These are phyloP conservation scores for Populus pruinosa DNA, from an alignment of 345 rosid species.

Conservation along the genomic window DNA sequence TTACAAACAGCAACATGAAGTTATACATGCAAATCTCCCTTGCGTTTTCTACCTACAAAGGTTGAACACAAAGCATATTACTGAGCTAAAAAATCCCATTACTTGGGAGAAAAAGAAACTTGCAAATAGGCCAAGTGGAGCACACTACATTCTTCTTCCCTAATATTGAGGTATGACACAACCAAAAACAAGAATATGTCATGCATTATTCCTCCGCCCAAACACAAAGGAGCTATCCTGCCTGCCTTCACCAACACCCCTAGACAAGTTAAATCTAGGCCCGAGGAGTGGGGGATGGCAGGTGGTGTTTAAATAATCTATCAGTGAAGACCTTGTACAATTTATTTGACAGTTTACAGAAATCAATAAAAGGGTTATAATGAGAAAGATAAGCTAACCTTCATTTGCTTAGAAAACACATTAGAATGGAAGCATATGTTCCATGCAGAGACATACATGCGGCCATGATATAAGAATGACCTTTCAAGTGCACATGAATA, in stretches of 20 bases:
- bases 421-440: conserved; percentile 98
- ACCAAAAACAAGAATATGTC: too few relatives aligned
- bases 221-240: background rate
- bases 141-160: background rate
- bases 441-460: conserved; percentile 98
- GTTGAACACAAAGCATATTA: too few relatives aligned
- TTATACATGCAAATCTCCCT: too few relatives aligned
- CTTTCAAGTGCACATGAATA: conserved; percentile 97
- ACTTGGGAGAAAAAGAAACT: too few relatives aligned
- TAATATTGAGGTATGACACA: background rate
- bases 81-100: too few relatives aligned
- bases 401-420: conserved; percentile 97
- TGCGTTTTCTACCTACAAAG: too few relatives aligned
- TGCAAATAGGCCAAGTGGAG: background rate
- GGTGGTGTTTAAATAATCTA: background rate
- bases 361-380: background rate
- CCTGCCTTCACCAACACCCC: background rate
- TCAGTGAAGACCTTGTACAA: background rate
- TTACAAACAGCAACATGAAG: too few relatives aligned
- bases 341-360: too few relatives aligned
- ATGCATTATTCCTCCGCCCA: too few relatives aligned
- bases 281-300: too few relatives aligned
- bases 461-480: conserved; percentile 97
- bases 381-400: conserved; percentile 49
- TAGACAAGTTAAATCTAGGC: too few relatives aligned